Evolutionary conservation across 352 stramenopile species (phyloP), one percentile per base, ranked within the genome.

Genomic region (Globisporangium rhizosaccharum): DNA sequence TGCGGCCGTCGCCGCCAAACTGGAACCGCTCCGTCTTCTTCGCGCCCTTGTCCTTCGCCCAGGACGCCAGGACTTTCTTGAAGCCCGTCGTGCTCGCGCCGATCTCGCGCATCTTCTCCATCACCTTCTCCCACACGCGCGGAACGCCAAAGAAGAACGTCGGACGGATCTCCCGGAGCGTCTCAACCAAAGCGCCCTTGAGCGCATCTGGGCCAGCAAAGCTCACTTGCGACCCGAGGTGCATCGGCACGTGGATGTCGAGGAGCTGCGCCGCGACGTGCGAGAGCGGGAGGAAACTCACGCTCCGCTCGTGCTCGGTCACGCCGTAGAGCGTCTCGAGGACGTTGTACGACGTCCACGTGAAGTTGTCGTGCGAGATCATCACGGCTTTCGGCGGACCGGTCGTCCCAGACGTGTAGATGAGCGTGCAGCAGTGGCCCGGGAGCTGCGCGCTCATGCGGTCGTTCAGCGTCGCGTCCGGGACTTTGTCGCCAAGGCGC

Each of bases 341-440:
- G 17, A 82, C 60, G 47, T 68, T 70, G 52, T 75, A 78, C 30
- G 80, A 71, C 18, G 76, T 85, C 81, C 81, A 90, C 20, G 79
- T 85, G 51, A 88, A 80, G 59, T 87, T 87, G 67, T 90, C 79
- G 59, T 90, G 76, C 20, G 77, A 87, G 68, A 90, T 79, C 79
- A 90, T 87, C 42, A 87, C 79, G 60, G 69, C 79, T 65, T 90
- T 90, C 17, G 79, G 71, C 25, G 70, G 67, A 15, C 79, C 79
- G 7, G 79, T 90, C 33, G 79, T 87, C 39, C 92, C 92, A 2
- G 83, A 96, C 30, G 89, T 97, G 76, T 97, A 98, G 62, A 97
- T 95, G 25, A 97, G 68, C 45, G 85, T 91, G 51, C 74, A 82
- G 66, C 85, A 90, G 61, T 90, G 73, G 20, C 75, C 77, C 23